Evolutionary conservation across 345 rosid species (phyloP), one percentile per base, ranked within the genome.

Genomic region (Garcia nutans): DNA sequence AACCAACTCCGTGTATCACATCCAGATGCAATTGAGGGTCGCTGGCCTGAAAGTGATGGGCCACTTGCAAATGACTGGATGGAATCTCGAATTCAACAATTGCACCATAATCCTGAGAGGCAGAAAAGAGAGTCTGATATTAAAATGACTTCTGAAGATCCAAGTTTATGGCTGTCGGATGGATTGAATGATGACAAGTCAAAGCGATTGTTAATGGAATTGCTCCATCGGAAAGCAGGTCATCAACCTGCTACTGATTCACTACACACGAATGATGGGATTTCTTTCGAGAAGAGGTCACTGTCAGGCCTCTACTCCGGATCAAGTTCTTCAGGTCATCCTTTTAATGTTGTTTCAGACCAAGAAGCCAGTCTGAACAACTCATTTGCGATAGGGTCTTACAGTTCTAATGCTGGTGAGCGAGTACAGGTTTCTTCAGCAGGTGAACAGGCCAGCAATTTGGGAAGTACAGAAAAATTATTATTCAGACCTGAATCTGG

Each of bases 141-240:
- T 61, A 81, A 79, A 78, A 70, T 79, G 81, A 56, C 78, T 47
- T 65, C 86, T 63, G 84, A 78, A 68, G 86, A 84, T 74, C 82
- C 86, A n/a, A 84, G 82, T 74, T 82, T 80, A 52, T 89, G 93
- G 93, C 83, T 86, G 87, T 82, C 90, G 33, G 91, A 86, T 37
- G 86, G 83, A 74, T 71, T 80, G 44, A 80, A 80, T 78, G 90
- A 89, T 73, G 88, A 89, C 79, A 86, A 85, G 71, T 88, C 93
- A 33, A 86, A 86, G 73, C 85, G 60, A 75, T 77, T 86, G 73
- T 79, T 89, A 76, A 84, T 89, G 91, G 86, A 88, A 10, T 77
- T 89, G 75, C 91, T 89, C 26, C 87, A 85, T 82, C 87, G 81
- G 80, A 84, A 84, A 72, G 78, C 87, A 37, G 86, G 83, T 10